Evolutionary conservation across 345 rosid genomes (phyloP), one percentile per base, ranked within the genome.

Genomic region (Populus nigra): DNA sequence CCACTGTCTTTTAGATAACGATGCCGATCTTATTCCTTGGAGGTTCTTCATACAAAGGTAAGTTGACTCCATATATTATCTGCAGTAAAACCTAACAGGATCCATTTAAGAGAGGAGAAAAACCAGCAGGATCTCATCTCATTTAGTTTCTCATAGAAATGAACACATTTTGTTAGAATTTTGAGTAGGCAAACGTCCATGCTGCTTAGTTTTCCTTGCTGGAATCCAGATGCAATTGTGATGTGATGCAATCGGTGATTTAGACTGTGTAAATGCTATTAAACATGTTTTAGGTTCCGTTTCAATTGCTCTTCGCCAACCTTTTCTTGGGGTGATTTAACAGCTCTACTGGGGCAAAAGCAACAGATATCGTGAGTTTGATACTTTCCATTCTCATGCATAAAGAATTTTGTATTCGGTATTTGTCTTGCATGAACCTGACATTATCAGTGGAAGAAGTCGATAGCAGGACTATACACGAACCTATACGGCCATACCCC

Each of bases 81-180:
- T 18, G 57, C 27, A 57, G 62, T 57, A 57, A 57, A 57, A 57
- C 27, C 23, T 9, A 57, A 57, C 62, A 57, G 1, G 62, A 57
- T n/a, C 2, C 11, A n/a, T 8, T n/a, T 25, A 1, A 8, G 3
- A 8, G 27, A 9, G 61, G 25, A n/a, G 1, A 0, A 7, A 7
- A 20, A 55, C 13, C 62, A 22, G n/a, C 5, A 1, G 62, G 27
- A 8, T 57, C n/a, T 57, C 62, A 2, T 57, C 62, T 8, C 62
- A 57, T 57, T 57, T 57, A 2, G 13, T 41, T 47, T 47, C 18
- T 47, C 50, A 47, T 15, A 47, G 50, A 15, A 15, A 15, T 15
- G 50, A 47, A 47, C 4, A 3, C 50, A 15, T 47, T 47, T 1
- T 47, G 50, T 15, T 4, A 3, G 50, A 47, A 13, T 47, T 33